Evolutionary conservation across 352 stramenopile species (phyloP), one percentile per base, ranked within the genome.

Genomic region (Globisporangium irregulare): DNA sequence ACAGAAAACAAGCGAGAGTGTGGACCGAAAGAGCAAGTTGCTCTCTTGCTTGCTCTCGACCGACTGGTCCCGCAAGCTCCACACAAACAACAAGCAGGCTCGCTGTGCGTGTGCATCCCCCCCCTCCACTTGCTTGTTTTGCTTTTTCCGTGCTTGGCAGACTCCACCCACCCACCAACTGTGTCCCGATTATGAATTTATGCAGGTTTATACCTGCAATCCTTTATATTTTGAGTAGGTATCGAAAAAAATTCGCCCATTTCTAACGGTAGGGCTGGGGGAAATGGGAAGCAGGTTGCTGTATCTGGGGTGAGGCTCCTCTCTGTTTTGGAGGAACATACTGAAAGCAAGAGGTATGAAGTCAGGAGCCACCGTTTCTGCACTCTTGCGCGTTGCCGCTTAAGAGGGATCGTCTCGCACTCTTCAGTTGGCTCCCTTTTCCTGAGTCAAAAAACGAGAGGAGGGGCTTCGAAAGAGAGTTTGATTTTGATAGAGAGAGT

Each of bases 21-120:
- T 48, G 15, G 41, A 18, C n/a, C 20, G 25, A 66, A 57, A 55
- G 55, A 65, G 58, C 58, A 63, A 63, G 34, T 63, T 63, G 58
- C 36, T 63, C 58, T 63, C 58, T 63, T 43, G 29, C 29, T 32
- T 32, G 29, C 29, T 32, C 2, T 36, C 53, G 43, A 24, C 27
- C 55, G 55, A 61, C 55, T 61, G 55, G 55, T 61, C 55, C 55
- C 55, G 55, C 29, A 60, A 60, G 55, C 55, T 46, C 55, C 25
- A 12, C 24, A 34, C 55, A 20, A 29, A 24, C 15, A 32, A 24
- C 5, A 25, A 24, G 25, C 6, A n/a, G 15, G 10, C 36, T 43
- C 36, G 10, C 12, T 14, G 34, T 15, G 34, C 10, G 46, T 25
- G 46, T 54, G 46, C 46, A 54, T 54, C 46, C 20, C 46, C 46